Conservation (phyloP, 2,329 filamentous ascomycete species). For the Apiospora rasikravindrae region DNA sequence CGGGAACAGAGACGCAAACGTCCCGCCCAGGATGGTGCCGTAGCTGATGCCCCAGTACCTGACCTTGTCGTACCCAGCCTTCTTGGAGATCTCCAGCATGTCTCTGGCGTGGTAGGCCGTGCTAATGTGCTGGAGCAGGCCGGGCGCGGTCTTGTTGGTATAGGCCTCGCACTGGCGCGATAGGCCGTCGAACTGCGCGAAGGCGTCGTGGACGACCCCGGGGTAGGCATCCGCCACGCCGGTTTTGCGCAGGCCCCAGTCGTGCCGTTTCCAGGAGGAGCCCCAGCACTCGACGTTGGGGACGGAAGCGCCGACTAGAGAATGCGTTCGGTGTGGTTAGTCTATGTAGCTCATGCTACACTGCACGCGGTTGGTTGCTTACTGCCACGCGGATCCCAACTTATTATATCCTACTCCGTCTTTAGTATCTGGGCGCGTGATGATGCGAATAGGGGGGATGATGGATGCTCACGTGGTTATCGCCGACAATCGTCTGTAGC, state of each 20-base stretch:
- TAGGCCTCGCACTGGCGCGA: slow-evolving; percentile 46
- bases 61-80: slow-evolving; percentile 34
- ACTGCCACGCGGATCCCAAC: slow-evolving; percentile 55
- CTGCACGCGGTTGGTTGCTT: not conserved
- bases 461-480: slow-evolving; percentile 50
- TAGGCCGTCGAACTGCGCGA: slow-evolving; percentile 47
- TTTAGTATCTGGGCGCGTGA: not conserved
- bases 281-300: slow-evolving; percentile 59
- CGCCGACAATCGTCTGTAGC: slow-evolving; percentile 52
- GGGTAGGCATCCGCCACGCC: slow-evolving; percentile 53
- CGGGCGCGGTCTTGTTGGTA: slow-evolving; percentile 33
- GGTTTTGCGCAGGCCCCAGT: slow-evolving; percentile 51
- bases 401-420: slow-evolving; percentile 48
- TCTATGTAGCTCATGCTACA: not conserved
- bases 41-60: slow-evolving; percentile 62
- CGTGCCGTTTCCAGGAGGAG: slow-evolving; percentile 44
- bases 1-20: slow-evolving; percentile 58
- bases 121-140: slow-evolving; percentile 47
- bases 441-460: not conserved
- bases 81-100: slow-evolving; percentile 52
- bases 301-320: slow-evolving; percentile 53
- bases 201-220: slow-evolving; percentile 51
- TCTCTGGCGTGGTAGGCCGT: slow-evolving; percentile 53
- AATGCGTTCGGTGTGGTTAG: not conserved
- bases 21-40: slow-evolving; percentile 57